A percentile compares a stretch with the other conserved stretches of the same genome.
Conservation (phyloP, 176 grass and related monocot species). For the Typha latifolia region DNA sequence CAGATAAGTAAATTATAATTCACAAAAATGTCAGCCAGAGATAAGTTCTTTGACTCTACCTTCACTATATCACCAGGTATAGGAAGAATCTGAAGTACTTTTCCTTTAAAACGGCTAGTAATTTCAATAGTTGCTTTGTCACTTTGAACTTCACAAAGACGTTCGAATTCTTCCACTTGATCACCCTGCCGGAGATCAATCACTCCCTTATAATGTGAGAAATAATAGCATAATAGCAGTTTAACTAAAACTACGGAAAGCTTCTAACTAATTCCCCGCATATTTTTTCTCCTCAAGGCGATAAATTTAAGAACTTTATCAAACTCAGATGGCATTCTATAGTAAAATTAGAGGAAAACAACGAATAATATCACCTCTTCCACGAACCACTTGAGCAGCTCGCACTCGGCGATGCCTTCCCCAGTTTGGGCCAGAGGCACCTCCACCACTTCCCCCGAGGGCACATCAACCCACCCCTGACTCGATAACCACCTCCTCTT, state of each 20-base stretch:
- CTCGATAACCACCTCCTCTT: slow-evolving; percentile 28
- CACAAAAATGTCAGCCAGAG: neutral
- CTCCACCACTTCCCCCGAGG: slow-evolving; percentile 35
- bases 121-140: slow-evolving; percentile 99
- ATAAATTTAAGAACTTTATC: no score
- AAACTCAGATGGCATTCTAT: no score
- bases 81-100: slow-evolving; percentile 74
- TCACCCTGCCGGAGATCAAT: slow-evolving; percentile 46
- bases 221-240: neutral
- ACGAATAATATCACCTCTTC: slow-evolving; percentile 34
- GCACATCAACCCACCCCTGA: slow-evolving; percentile 20
- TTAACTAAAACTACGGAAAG: no score
- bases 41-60: slow-evolving; percentile 23
- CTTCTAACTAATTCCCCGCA: neutral
- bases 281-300: no score
- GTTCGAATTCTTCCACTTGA: slow-evolving; percentile 82
- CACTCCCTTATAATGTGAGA: neutral
- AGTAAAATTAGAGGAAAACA: neutral
- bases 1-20: neutral
- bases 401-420: slow-evolving; percentile 95
- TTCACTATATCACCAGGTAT: slow-evolving; percentile 77
- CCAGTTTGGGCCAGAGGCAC: slow-evolving; percentile 87
- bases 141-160: slow-evolving; percentile 90
- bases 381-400: slow-evolving; percentile 87
- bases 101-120: slow-evolving; percentile 86